Conservation (phyloP, 164 flowering plant species). For the Tinospora cordifolia region DNA sequence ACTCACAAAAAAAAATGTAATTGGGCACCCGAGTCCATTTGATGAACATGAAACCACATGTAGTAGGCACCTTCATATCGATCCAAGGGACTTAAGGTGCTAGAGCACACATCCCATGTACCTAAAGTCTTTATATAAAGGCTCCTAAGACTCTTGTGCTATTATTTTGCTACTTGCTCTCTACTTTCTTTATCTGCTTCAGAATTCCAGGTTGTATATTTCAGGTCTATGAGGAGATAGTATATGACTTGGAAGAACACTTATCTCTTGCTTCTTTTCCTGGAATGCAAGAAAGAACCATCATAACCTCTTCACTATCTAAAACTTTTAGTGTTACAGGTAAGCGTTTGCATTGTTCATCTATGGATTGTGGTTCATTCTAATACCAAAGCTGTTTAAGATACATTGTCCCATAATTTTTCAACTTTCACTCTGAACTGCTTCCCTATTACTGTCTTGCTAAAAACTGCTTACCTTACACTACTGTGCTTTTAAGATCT, state of each 20-base stretch:
- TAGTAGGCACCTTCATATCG: too few relatives aligned
- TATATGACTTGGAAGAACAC: slow-evolving; percentile 53
- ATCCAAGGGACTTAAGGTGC: too few relatives aligned
- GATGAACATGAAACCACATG: too few relatives aligned
- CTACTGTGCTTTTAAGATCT: not conserved
- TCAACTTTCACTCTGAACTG: not conserved
- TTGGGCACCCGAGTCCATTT: too few relatives aligned
- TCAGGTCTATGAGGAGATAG: slow-evolving; percentile 80
- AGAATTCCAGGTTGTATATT: slow-evolving; percentile 1
- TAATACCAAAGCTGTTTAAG: not conserved
- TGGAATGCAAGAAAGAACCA: slow-evolving; percentile 68
- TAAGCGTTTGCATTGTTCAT: slow-evolving; percentile 7
- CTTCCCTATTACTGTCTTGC: not conserved
- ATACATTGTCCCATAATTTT: not conserved
- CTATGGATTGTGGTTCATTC: not conserved
- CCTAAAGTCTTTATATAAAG: too few relatives aligned
- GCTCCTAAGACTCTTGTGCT: not conserved
- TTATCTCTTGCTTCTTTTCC: slow-evolving; percentile 68
- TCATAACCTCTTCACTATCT: slow-evolving; percentile 75
- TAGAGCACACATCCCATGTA: too few relatives aligned
- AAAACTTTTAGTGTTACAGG: slow-evolving; percentile 79
- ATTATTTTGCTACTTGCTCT: not conserved
- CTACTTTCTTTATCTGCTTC: not conserved
- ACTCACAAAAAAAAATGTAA: too few relatives aligned
- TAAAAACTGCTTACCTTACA: not conserved